Percentiles rank a stretch among this genome's conserved stretches.
These are phyloP conservation scores for Choiromyces venosus DNA, from an alignment of 495 filamentous ascomycete genomes.

Conservation along the genomic window DNA sequence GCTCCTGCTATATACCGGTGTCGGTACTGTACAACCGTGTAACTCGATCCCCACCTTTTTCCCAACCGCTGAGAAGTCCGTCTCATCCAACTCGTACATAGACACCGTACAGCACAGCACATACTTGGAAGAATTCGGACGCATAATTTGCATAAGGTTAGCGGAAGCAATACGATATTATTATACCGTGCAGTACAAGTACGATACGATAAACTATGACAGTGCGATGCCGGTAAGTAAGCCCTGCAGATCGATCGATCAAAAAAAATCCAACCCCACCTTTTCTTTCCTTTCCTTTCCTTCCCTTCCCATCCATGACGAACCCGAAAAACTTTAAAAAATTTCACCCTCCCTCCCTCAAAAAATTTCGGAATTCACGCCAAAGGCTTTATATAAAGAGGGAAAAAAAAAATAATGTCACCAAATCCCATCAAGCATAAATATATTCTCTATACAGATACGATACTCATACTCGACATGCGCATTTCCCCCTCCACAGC, in stretches of 20 bases:
- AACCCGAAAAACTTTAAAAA: neutral
- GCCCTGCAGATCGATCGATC: neutral
- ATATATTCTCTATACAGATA: neutral
- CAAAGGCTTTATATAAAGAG: neutral
- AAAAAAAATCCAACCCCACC: too few species aligned
- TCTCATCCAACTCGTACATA: neutral
- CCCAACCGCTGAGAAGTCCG: neutral
- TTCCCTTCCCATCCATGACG: too few species aligned
- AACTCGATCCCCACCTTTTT: neutral
- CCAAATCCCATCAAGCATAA: neutral
- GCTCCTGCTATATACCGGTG: neutral
- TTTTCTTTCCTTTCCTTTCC: too few species aligned
- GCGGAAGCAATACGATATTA: neutral
- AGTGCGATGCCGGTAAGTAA: too few species aligned
- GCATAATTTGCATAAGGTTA: neutral
- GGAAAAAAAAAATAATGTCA: neutral
- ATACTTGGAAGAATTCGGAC: neutral
- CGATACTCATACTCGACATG: neutral
- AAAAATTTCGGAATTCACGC: neutral
- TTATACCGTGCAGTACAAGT: too few species aligned
- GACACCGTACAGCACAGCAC: neutral
- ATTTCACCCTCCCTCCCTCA: too few species aligned
- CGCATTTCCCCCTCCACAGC: neutral
- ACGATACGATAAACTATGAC: too few species aligned
- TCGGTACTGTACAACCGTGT: neutral